Evolutionary conservation across 441 rosid species (phyloP).

Genomic region (Pelargonium cotyledonis): DNA sequence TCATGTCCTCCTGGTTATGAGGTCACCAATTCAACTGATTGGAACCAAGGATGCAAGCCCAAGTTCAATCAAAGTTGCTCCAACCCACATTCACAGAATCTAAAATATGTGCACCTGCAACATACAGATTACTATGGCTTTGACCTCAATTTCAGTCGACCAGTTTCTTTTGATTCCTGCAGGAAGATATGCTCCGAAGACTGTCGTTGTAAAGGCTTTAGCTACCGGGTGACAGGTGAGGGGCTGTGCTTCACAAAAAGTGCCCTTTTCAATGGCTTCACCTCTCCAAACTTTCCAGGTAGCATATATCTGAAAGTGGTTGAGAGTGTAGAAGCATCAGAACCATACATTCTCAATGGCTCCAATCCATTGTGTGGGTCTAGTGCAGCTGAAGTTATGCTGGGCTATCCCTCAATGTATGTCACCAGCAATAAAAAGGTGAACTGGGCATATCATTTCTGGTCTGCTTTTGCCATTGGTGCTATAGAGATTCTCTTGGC

Average conservation of each 20-base stretch:
- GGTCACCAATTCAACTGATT: slow-evolving; percentile 17
- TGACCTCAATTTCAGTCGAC: slow-evolving; percentile 13
- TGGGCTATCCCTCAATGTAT: slow-evolving; percentile 23
- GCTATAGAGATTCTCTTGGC: slow-evolving; percentile 29
- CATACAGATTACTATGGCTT: slow-evolving; percentile 36
- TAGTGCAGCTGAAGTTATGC: not conserved
- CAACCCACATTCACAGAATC: too few species aligned
- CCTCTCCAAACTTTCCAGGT: slow-evolving; percentile 25
- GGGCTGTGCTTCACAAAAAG: slow-evolving; percentile 24
- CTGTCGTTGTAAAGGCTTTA: slow-evolving; percentile 36
- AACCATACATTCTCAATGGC: not conserved
- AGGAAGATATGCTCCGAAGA: slow-evolving; percentile 27
- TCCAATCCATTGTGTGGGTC: slow-evolving; percentile 9
- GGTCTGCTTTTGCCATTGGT: slow-evolving; percentile 34
- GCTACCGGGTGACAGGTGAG: slow-evolving; percentile 27
- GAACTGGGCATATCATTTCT: slow-evolving; percentile 34
- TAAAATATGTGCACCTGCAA: slow-evolving; percentile 25
- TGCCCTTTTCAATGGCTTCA: slow-evolving; percentile 30
- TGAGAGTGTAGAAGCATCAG: slow-evolving; percentile 10
- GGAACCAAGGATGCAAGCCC: slow-evolving; percentile 41
- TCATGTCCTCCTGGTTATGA: slow-evolving; percentile 43
- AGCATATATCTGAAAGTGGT: slow-evolving; percentile 31
- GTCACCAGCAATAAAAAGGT: slow-evolving; percentile 13
- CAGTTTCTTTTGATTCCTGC: slow-evolving; percentile 35
- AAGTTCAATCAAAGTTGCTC: slow-evolving; percentile 16